These are phyloP conservation scores for Metschnikowia cerradonensis DNA, from an alignment of 805 yeast species.

Conservation along the genomic window DNA sequence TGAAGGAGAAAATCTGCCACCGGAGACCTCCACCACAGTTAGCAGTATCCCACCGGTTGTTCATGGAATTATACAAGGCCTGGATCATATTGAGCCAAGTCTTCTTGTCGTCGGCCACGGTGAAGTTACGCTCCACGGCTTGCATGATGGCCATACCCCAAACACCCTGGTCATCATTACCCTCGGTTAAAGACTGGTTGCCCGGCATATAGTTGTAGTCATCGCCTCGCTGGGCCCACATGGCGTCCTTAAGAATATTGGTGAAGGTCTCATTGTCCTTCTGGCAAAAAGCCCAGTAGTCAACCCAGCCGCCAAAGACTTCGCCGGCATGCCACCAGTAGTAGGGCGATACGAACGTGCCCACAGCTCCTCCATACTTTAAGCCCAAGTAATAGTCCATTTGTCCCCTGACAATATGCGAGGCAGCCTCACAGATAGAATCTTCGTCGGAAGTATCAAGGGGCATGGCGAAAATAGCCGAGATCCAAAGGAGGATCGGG, in stretches of 20 bases:
- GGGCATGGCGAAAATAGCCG: conserved; percentile 6
- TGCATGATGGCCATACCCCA: conserved; percentile 47
- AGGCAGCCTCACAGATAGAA: conserved; percentile 41
- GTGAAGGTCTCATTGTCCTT: conserved; percentile 29
- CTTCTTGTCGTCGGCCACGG: conserved; percentile 26
- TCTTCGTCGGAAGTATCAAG: conserved; percentile 37
- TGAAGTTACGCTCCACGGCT: conserved; percentile 43
- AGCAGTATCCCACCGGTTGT: conserved; percentile 39
- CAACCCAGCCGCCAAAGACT: conserved; percentile 46
- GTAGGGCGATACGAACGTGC: conserved; percentile 43
- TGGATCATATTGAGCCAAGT: conserved; percentile 40
- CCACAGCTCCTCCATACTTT: conserved; percentile 42
- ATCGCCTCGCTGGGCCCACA: conserved; percentile 42
- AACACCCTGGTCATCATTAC: conserved; percentile 52
- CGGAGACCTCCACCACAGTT: conserved; percentile 42
- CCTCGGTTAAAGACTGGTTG: conserved; percentile 46
- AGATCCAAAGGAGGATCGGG: conserved; percentile 5
- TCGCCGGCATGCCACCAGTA: conserved; percentile 55
- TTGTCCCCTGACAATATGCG: conserved; percentile 33
- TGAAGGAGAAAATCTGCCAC: conserved; percentile 49
- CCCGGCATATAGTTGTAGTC: conserved; percentile 40
- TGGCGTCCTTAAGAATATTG: conserved; percentile 31
- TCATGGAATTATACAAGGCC: conserved; percentile 43
- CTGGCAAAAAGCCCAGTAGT: conserved; percentile 38
- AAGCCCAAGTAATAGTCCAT: conserved; percentile 45